Conservation (phyloP, 2,329 filamentous ascomycete genomes). For the Fusarium napiforme region DNA sequence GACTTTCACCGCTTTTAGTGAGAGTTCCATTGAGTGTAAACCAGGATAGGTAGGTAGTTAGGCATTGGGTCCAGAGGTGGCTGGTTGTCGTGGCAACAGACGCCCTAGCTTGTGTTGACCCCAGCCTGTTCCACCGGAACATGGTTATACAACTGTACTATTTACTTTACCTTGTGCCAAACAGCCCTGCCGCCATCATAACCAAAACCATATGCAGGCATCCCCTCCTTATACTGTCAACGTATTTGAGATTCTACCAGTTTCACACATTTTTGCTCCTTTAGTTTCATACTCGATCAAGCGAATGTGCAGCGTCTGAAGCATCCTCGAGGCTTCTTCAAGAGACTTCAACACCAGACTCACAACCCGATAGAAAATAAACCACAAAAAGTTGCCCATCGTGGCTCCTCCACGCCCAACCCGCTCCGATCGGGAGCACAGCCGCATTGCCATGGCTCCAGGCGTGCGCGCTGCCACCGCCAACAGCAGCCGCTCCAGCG, state of each 20-base stretch:
- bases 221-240: constrained; percentile 38
- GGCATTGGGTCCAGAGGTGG: not conserved
- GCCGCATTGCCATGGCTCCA: constrained; percentile 50
- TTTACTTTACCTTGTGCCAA: constrained; percentile 38
- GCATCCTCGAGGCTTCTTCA: not conserved
- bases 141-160: constrained; percentile 29
- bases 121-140: constrained; percentile 20
- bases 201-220: constrained; percentile 26
- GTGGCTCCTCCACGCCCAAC: constrained; percentile 51
- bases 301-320: constrained; percentile 12
- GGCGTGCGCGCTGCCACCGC: constrained; percentile 42
- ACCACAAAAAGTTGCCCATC: constrained; percentile 39
- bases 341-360: constrained; percentile 7
- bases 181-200: constrained; percentile 32
- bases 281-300: not conserved
- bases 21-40: not conserved
- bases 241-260: constrained; percentile 15
- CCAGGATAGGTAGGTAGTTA: not conserved
- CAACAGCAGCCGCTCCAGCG: constrained; percentile 39
- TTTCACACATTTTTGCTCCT: constrained; percentile 15
- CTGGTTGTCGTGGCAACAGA: constrained; percentile 40
- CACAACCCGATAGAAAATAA: constrained; percentile 7
- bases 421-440: constrained; percentile 53
- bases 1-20: constrained; percentile 4
- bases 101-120: constrained; percentile 35